These are phyloP conservation scores for Termitomyces sp. DNA, from an alignment of 768 basidiomycete genomes.

Conservation along the genomic window DNA sequence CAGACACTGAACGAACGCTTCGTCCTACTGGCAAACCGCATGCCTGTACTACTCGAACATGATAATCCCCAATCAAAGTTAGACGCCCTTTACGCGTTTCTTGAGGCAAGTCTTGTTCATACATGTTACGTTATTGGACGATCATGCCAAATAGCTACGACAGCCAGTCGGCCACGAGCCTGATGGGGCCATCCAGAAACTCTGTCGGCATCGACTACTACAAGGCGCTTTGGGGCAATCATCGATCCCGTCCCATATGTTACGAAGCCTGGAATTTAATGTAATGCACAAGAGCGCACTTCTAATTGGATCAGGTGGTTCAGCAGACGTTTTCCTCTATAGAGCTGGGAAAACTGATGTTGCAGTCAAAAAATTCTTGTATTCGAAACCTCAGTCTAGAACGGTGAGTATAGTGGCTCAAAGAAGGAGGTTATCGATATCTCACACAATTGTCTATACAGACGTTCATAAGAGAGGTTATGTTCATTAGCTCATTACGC, in stretches of 20 bases:
- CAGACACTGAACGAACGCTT: neutral
- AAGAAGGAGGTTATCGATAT: too few species aligned
- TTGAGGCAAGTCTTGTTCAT: neutral
- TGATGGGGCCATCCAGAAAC: neutral
- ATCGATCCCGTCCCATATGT: neutral
- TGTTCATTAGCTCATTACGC: neutral
- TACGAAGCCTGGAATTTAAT: neutral
- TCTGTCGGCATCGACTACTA: neutral
- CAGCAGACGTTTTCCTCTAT: neutral
- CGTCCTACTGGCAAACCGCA: neutral
- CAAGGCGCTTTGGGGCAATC: neutral
- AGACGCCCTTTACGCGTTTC: neutral
- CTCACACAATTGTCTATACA: neutral
- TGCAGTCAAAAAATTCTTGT: neutral
- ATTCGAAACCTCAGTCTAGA: neutral
- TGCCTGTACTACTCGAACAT: neutral
- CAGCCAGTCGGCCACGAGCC: neutral
- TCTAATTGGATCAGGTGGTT: neutral
- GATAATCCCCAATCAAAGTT: neutral
- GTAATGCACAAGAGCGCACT: neutral
- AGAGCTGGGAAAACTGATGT: neutral
- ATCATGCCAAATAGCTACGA: neutral
- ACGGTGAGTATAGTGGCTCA: neutral
- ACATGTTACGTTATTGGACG: neutral
- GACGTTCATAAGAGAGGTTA: slow-evolving; percentile 1